phyloP scores from a whole-genome alignment of 352 stramenopile species.

The Phytophthora lateralis region DNA sequence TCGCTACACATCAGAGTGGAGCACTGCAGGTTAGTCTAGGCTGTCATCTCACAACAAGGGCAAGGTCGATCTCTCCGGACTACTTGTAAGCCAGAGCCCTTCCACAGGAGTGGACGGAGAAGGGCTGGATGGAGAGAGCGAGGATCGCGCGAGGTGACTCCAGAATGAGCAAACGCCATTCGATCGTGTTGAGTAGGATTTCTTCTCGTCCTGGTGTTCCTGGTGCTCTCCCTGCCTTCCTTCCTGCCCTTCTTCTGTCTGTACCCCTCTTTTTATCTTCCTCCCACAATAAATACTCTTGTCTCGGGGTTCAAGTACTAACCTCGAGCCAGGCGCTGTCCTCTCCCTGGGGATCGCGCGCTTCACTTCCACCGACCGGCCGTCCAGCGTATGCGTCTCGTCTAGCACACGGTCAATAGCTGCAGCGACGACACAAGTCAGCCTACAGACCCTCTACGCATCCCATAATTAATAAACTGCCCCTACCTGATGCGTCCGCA shows the following conservation, averaged over 20 bases:
- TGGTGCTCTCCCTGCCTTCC: slow-evolving; percentile 31
- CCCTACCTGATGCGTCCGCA: slow-evolving; percentile 82
- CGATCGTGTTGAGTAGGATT: slow-evolving; percentile 45
- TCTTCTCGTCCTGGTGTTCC: slow-evolving; percentile 32
- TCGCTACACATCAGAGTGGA: slow-evolving; percentile 39
- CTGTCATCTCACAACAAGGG: background rate
- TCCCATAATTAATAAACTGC: background rate
- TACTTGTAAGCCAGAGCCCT: slow-evolving; percentile 32
- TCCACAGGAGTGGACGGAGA: slow-evolving; percentile 33
- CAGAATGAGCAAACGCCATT: slow-evolving; percentile 41
- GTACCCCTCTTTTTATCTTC: slow-evolving; percentile 30
- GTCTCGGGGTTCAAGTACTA: slow-evolving; percentile 54
- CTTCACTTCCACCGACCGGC: slow-evolving; percentile 93
- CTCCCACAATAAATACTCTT: slow-evolving; percentile 33
- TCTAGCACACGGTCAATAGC: slow-evolving; percentile 84
- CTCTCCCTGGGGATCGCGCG: slow-evolving; percentile 89
- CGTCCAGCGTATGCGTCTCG: slow-evolving; percentile 90
- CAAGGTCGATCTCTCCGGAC: slow-evolving; percentile 1
- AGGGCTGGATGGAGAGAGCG: slow-evolving; percentile 42
- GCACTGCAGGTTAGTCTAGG: slow-evolving; percentile 31
- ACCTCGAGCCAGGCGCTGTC: slow-evolving; percentile 67
- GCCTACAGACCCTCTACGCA: slow-evolving; percentile 7
- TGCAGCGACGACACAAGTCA: slow-evolving; percentile 38
- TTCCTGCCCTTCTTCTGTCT: slow-evolving; percentile 36
- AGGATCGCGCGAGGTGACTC: slow-evolving; percentile 26